Evolutionary conservation across 2,329 filamentous ascomycete genomes (phyloP), one percentile per base, ranked within the genome.

Genomic region (Penicillium sp.): DNA sequence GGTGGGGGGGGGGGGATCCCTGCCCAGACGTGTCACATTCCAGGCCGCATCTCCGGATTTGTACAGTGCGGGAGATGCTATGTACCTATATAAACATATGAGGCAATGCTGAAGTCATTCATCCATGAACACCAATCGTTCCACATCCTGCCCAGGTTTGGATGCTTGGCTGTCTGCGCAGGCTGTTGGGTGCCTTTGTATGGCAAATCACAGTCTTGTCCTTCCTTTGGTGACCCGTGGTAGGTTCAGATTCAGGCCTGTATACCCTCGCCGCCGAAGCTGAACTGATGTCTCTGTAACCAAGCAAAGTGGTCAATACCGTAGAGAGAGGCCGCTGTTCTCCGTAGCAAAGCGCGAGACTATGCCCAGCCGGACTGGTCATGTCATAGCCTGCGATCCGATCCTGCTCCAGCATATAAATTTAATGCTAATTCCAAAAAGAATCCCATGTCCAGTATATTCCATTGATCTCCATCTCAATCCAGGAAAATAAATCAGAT

Each of bases 41-140:
- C 32, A 16, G n/a, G 32, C 45, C 26, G 27, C 38, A 46, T 36
- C 11, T 18, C 30, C 46, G 51, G 45, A 43, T 52, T 19, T 10
- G 35, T 38, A 19, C 13, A 36, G 39, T 3, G 30, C 16, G 16
- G 40, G 38, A 34, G 32, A 34, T 34, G 32, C 32, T 34, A 34
- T 34, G 23, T 45, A 38, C 42, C 45, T 53, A 44, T 14, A 38
- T 39, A 39, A 51, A 36, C 32, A 32, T 36, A 43, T 53, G 51
- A 53, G 51, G 46, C 46, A 53, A 53, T 44, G 27, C 11, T 53
- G 45, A 44, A 53, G 46, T 53, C 51, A 53, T 53, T 16, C 29
- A 53, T 41, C n/a, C 27, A 47, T 34, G 52, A 26, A 40, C 36
- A 45, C 19, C 18, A 18, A 8, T 14, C 23, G 26, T 39, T 45